Conservation (phyloP, 352 stramenopile species). For the Globisporangium polare region DNA sequence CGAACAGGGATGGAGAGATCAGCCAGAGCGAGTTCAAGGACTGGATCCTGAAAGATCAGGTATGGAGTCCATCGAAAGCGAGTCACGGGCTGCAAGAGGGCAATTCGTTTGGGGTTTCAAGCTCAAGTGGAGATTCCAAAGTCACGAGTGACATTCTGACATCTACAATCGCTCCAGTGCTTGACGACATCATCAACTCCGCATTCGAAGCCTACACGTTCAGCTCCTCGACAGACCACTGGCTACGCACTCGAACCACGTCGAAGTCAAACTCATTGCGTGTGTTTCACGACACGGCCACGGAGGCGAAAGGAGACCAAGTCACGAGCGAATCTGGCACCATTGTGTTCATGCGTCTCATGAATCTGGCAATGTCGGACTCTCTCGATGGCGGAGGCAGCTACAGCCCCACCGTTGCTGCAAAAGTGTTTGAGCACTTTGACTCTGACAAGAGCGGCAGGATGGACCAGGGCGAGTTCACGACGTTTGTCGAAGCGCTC, state of each 20-base stretch:
- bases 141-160: constrained; percentile 22
- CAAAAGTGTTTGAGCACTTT: constrained; percentile 53
- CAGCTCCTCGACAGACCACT: constrained; percentile 29
- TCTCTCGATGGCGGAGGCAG: constrained; percentile 16
- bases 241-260: constrained; percentile 35
- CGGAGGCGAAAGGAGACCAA: constrained; percentile 7
- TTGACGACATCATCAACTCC: constrained; percentile 37
- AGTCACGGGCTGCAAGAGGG: not conserved
- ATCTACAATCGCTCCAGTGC: constrained; percentile 31
- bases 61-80: constrained; percentile 36
- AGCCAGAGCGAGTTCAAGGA: constrained; percentile 60
- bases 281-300: constrained; percentile 6
- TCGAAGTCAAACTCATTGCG: constrained; percentile 13
- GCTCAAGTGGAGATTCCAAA: not conserved
- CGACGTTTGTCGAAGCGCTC: constrained; percentile 28
- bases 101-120: not conserved
- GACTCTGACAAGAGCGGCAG: constrained; percentile 47
- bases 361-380: constrained; percentile 27
- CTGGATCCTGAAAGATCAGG: constrained; percentile 61
- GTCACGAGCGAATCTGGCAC: constrained; percentile 13
- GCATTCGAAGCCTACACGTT: constrained; percentile 33
- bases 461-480: constrained; percentile 60
- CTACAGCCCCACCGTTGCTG: constrained; percentile 9
- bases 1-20: constrained; percentile 64
- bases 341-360: constrained; percentile 47